Evolutionary conservation across 805 yeast genomes (phyloP), one percentile per base, ranked within the genome.

Genomic region (Ogataea chonburiensis): DNA sequence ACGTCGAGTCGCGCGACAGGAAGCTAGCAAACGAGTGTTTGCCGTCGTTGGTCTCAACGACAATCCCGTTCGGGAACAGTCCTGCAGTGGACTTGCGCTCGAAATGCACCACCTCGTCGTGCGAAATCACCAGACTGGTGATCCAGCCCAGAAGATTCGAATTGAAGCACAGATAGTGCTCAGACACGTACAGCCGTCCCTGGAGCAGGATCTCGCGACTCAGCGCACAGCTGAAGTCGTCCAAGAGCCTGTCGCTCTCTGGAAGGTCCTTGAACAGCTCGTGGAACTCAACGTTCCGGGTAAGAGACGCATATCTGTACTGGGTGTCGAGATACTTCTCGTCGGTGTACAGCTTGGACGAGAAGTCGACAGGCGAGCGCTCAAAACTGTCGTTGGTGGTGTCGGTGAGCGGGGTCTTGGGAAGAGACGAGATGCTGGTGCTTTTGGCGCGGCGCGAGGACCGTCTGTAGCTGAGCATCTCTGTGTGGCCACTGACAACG

Each of bases 91-190:
- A 71, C 40, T 79, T 82, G 60, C 86, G 86, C 52, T 91, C 96
- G 48, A 88, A 75, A 18, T 73, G 67, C 8, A 71, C 67, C 17
- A 93, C 76, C 38, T 87, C 95, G 30, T 71, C 75, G 47, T 80
- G 73, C 0, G 86, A 79, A 13, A 93, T 71, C 3, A 82, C 73
- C 24, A 89, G 64, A 45, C 76, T 84, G 7, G 96, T 86, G 8
- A 87, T 84, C 95, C 96, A 89, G 1, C 96, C 96, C 28, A 91
- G 64, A 24, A 93, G 67, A 48, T 82, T 83, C 6, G 96, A 83
- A 55, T 87, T 81, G 69, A 93, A 93, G 55, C 96, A 86, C 4
- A 91, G 55, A 52, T 81, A 77, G 34, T 74, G 72, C 46, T 86
- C 89, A 13, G 95, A 76, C 7, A 93, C 71, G 55, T 86, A 93